Conservation (phyloP, 1,284 basidiomycete species). For the Hemileia vastatrix region DNA sequence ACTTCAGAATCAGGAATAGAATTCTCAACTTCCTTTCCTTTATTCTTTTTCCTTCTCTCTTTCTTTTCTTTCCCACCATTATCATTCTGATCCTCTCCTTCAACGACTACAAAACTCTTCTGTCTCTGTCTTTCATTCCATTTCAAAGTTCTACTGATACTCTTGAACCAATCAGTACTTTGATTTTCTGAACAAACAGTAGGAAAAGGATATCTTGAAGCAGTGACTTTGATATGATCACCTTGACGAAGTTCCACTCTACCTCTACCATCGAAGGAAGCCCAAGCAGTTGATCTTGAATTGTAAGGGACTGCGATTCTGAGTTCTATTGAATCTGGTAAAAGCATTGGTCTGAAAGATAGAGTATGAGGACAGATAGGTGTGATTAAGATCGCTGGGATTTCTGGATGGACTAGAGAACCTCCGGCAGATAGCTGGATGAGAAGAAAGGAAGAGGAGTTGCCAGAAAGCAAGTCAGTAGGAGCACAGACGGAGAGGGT, state of each 20-base stretch:
- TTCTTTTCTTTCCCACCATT: conserved; percentile 33
- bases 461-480: not conserved
- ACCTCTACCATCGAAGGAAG: conserved; percentile 91
- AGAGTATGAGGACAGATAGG: conserved; percentile 97
- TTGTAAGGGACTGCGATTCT: conserved; percentile 97
- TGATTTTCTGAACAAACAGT: conserved; percentile 96
- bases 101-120: conserved; percentile 91
- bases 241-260: conserved; percentile 98
- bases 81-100: conserved; percentile 55
- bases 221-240: conserved; percentile 96
- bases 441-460: not conserved
- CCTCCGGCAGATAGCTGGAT: conserved; percentile 82
- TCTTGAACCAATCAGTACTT: conserved; percentile 94
- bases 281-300: conserved; percentile 95
- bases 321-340: conserved; percentile 96
- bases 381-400: conserved; percentile 88
- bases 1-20: conserved; percentile 24
- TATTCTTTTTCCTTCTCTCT: conserved; percentile 8
- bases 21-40: not conserved
- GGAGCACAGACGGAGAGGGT: not conserved
- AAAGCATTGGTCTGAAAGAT: conserved; percentile 93
- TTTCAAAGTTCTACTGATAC: conserved; percentile 86
- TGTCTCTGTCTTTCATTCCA: conserved; percentile 97
- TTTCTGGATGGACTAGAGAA: conserved; percentile 93
- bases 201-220: conserved; percentile 95